Conservation (phyloP, 2,329 filamentous ascomycete genomes). For the Pyrenochaeta sp. region DNA sequence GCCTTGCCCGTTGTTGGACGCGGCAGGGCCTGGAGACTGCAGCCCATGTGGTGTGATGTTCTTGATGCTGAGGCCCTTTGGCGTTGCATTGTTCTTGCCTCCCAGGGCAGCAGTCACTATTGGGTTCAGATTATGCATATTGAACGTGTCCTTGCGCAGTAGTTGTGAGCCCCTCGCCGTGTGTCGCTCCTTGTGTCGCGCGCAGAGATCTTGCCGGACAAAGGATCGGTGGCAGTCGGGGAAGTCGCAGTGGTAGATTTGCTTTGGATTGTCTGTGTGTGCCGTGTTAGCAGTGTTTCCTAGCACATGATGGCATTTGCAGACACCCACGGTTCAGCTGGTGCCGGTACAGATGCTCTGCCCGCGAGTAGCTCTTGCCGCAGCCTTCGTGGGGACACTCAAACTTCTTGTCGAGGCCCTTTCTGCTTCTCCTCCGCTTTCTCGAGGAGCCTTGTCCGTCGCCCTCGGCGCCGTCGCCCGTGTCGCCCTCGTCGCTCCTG, state of each 20-base stretch:
- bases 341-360: conserved; percentile 95
- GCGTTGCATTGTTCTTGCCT: conserved; percentile 35
- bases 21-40: conserved; percentile 44
- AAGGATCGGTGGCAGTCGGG: conserved; percentile 90
- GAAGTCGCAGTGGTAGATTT: conserved; percentile 93
- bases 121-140: conserved; percentile 59
- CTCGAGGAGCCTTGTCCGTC: conserved; percentile 47
- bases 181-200: conserved; percentile 65
- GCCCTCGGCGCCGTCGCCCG: conserved; percentile 34
- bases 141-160: conserved; percentile 74
- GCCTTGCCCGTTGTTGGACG: conserved; percentile 27
- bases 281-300: conserved; percentile 21
- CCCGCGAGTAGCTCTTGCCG: conserved; percentile 94
- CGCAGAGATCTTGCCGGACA: conserved; percentile 90
- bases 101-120: conserved; percentile 52
- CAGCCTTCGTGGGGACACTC: conserved; percentile 83
- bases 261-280: conserved; percentile 84
- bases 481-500: conserved; percentile 39
- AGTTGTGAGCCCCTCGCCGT: conserved; percentile 75
- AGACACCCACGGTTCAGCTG: conserved; percentile 83
- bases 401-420: conserved; percentile 77
- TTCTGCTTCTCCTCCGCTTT: conserved; percentile 75
- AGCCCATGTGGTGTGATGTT: conserved; percentile 29
- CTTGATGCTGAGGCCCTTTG: conserved; percentile 26
- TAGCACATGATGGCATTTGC: too few species aligned